Conservation (phyloP, 1,139 yeast genomes). For the Kodamaea plutei region DNA sequence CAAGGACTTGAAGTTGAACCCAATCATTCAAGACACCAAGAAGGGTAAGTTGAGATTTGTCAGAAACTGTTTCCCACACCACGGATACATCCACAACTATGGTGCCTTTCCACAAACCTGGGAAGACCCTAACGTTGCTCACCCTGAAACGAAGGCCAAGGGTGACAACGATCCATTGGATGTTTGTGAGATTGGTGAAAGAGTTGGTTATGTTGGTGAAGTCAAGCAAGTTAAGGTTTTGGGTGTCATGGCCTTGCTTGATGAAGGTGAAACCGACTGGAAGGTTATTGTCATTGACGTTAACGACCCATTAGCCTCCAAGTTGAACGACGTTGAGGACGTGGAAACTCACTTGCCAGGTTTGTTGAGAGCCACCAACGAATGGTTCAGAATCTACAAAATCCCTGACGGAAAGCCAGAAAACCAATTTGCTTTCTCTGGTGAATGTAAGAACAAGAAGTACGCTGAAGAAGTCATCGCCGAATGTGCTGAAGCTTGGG, state of each 20-base stretch:
- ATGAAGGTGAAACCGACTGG: constrained; percentile 99
- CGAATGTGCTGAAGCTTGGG: constrained; percentile 83
- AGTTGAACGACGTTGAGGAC: constrained; percentile 76
- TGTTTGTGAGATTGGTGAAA: constrained; percentile 88
- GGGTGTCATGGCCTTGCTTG: constrained; percentile 91
- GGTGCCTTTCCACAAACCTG: constrained; percentile 99
- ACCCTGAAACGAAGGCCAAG: constrained; percentile 38
- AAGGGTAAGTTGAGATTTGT: constrained; percentile 85
- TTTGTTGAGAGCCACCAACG: constrained; percentile 74
- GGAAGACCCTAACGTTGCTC: constrained; percentile 62
- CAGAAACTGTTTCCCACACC: constrained; percentile 91
- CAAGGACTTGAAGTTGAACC: constrained; percentile 71
- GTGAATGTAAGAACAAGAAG: constrained; percentile 66
- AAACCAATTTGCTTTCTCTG: constrained; percentile 82
- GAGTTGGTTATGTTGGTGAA: constrained; percentile 65
- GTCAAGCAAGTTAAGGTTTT: constrained; percentile 82
- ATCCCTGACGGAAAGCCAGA: constrained; percentile 90
- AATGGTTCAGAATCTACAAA: constrained; percentile 95
- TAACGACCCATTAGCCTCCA: constrained; percentile 73
- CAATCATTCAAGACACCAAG: constrained; percentile 89
- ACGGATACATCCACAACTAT: constrained; percentile 93
- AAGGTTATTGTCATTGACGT: constrained; percentile 83
- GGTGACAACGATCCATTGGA: constrained; percentile 98
- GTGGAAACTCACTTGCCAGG: constrained; percentile 84
- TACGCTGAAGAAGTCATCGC: constrained; percentile 68